Evolutionary conservation across 306 rosid genomes (phyloP).

Genomic region (Quercus variabilis): DNA sequence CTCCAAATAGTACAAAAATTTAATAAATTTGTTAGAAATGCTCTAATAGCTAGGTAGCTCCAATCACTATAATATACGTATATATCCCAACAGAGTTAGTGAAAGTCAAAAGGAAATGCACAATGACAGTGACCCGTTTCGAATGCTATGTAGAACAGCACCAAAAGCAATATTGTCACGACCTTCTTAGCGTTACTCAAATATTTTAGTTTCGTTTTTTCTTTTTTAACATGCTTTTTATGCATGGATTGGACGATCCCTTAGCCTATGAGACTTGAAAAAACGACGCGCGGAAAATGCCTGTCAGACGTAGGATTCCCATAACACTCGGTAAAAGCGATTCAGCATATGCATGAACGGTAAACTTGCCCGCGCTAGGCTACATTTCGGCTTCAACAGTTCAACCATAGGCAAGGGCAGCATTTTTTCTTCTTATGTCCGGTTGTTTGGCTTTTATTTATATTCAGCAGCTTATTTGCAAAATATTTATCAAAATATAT

Average conservation of each 20-base stretch:
- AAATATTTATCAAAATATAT: too few relatives aligned
- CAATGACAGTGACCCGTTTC: too few relatives aligned
- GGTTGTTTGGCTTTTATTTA: too few relatives aligned
- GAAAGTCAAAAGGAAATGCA: too few relatives aligned
- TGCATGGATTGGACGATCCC: not conserved
- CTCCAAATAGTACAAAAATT: too few relatives aligned
- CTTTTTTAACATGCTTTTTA: not conserved
- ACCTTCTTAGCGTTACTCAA: not conserved
- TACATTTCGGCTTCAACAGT: not conserved
- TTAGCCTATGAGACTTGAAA: not conserved
- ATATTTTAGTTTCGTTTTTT: not conserved
- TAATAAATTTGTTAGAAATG: too few relatives aligned
- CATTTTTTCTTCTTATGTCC: not conserved
- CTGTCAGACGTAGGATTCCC: not conserved
- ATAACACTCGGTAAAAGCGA: not conserved
- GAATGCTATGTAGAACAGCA: too few relatives aligned
- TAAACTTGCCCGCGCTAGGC: not conserved
- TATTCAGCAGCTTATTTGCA: too few relatives aligned
- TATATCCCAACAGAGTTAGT: too few relatives aligned
- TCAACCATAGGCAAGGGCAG: not conserved
- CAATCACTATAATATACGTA: too few relatives aligned
- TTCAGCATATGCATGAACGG: not conserved
- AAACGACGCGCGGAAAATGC: not conserved
- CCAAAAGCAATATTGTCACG: too few relatives aligned
- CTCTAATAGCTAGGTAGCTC: too few relatives aligned